Base-by-base conservation (phyloP, 352 stramenopile genomes). In the Labyrinthula sp. region DNA sequence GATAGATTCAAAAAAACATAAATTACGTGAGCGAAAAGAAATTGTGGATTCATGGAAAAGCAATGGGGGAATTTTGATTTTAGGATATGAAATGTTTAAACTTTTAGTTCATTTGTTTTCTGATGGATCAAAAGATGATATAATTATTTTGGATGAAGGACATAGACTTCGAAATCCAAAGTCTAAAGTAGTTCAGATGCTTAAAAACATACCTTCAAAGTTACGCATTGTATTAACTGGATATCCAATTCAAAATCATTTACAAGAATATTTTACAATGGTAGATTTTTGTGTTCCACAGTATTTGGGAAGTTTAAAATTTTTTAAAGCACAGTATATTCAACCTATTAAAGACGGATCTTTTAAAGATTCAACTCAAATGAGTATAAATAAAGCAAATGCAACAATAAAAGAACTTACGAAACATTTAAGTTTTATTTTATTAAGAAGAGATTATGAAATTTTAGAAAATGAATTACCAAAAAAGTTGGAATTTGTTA, bases 201-300 rank as follows among this genome's bases (percentile, higher is more conserved):
- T 87, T 1, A 63, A 60, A 15, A 59, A 79, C 29, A 72, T 83
- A 1, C 68, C 76, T 40, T 83, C 74, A 3, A 67, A 71, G 29
- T 67, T 71, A n/a, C 68, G 82, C 7, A 76, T 95, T 37, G 77
- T 93, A 3, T 56, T 95, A 6, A 93, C 81, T 1, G 83, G 83
- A 2, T 93, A 89, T 27, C 83, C 83, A 10, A 63, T 95, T 38
- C 82, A 93, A 48, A 95, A 95, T 47, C 82, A 93, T 57, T 49
- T 94, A 33, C 73, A 84, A 33, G 75, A 87, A 58, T 87, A 85
- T 56, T 87, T 72, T 72, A 82, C 72, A 6, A 83, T 87, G 73
- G 73, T 87, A 21, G 81, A 83, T 35, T 87, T 85, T 52, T 73
- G 73, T 2, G 61, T 73, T 21, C 74, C 71, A 0, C 63, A 79